Conservation (phyloP, 768 basidiomycete species). For the Multifurca ochricompacta region DNA sequence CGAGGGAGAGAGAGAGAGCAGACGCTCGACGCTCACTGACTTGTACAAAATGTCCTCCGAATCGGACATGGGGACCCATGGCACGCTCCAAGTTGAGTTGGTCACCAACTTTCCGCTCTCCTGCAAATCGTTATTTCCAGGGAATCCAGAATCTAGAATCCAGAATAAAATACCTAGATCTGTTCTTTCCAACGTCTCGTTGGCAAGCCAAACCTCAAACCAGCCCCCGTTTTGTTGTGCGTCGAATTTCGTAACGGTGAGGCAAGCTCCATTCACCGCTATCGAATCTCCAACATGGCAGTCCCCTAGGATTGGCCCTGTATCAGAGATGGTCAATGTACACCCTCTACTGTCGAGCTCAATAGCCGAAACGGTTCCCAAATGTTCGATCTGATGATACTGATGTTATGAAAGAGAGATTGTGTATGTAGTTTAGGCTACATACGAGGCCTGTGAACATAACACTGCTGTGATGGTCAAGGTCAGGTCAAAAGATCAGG, state of each 20-base stretch:
- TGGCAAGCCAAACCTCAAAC: slow-evolving; percentile 94
- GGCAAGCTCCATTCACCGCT: slow-evolving; percentile 68
- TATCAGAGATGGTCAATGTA: slow-evolving; percentile 67
- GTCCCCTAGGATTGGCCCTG: slow-evolving; percentile 70
- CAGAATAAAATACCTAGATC: slow-evolving; percentile 58
- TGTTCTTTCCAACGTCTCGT: slow-evolving; percentile 87
- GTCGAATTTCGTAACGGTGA: slow-evolving; percentile 87
- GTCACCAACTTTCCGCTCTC: slow-evolving; percentile 69
- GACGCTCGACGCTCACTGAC: slow-evolving; percentile 37
- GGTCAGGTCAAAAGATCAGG: background rate
- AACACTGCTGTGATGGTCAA: slow-evolving; percentile 9
- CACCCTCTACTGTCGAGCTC: slow-evolving; percentile 66
- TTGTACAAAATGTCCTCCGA: slow-evolving; percentile 98
- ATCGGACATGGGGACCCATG: slow-evolving; percentile 83
- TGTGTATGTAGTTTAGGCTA: background rate
- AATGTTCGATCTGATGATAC: slow-evolving; percentile 73
- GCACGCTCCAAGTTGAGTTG: slow-evolving; percentile 91
- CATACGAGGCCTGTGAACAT: slow-evolving; percentile 82
- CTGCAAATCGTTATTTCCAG: slow-evolving; percentile 41
- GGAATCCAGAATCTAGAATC: no score
- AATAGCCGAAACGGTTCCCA: slow-evolving; percentile 66
- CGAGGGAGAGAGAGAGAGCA: background rate
- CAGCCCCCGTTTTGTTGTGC: slow-evolving; percentile 53
- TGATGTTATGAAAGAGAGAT: slow-evolving; percentile 1
- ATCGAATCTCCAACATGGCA: slow-evolving; percentile 95